Percentiles rank a stretch among this genome's conserved stretches.
Conservation (phyloP, 2,329 filamentous ascomycete species). For the Fusarium buharicum region DNA sequence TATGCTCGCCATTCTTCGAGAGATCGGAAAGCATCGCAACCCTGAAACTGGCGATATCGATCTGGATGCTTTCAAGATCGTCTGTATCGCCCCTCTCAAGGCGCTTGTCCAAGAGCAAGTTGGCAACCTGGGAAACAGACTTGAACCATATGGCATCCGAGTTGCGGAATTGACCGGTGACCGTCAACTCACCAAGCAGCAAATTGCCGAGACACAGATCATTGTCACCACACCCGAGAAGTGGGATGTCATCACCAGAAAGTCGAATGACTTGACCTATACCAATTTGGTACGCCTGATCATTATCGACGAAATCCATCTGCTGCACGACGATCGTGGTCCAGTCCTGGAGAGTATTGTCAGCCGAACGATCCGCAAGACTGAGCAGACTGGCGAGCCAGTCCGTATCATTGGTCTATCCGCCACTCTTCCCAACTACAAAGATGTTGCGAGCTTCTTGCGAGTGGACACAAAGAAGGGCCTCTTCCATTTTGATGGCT, state of each 20-base stretch:
- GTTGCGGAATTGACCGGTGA: slow-evolving; percentile 98
- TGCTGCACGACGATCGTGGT: slow-evolving; percentile 96
- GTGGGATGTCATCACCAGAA: slow-evolving; percentile 98
- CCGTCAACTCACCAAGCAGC: slow-evolving; percentile 96
- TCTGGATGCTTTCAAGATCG: slow-evolving; percentile 96
- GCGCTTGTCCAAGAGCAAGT: slow-evolving; percentile 98
- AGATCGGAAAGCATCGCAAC: slow-evolving; percentile 95
- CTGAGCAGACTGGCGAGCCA: slow-evolving; percentile 92
- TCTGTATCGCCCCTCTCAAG: slow-evolving; percentile 96
- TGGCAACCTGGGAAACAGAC: slow-evolving; percentile 91
- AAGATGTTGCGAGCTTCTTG: slow-evolving; percentile 94
- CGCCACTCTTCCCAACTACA: slow-evolving; percentile 95
- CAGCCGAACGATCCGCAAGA: slow-evolving; percentile 89
- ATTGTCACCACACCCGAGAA: slow-evolving; percentile 99
- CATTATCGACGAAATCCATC: slow-evolving; percentile 97
- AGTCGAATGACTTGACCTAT: slow-evolving; percentile 95
- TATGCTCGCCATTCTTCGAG: slow-evolving; percentile 94
- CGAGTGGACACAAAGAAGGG: slow-evolving; percentile 87
- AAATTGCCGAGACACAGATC: slow-evolving; percentile 96
- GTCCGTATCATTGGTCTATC: slow-evolving; percentile 93
- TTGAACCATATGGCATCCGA: slow-evolving; percentile 89
- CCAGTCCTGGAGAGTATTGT: slow-evolving; percentile 98
- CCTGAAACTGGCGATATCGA: slow-evolving; percentile 92
- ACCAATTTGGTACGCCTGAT: slow-evolving; percentile 96
- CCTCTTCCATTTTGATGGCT: slow-evolving; percentile 95